Conservation (phyloP, 768 basidiomycete species). For the Lactarius tabidus region DNA sequence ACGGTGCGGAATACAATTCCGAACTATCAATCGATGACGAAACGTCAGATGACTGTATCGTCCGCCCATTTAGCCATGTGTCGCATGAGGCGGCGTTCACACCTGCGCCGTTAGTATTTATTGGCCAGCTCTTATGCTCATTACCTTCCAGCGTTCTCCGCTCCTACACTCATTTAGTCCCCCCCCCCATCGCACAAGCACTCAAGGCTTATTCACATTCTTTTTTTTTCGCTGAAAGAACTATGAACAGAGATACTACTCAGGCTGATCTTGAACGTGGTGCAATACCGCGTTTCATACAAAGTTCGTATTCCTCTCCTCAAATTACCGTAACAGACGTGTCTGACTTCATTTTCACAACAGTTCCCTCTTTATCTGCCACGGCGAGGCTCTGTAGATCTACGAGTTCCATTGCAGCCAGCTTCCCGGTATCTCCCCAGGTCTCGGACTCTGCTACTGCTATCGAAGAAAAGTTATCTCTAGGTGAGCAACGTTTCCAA, state of each 20-base stretch:
- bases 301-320: not conserved
- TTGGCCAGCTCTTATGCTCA: too few relatives aligned
- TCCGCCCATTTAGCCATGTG: too few relatives aligned
- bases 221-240: not conserved
- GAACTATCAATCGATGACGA: too few relatives aligned
- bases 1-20: too few relatives aligned
- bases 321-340: not conserved
- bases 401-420: not conserved
- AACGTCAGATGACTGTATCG: too few relatives aligned
- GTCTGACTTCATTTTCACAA: not conserved
- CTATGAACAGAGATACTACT: not conserved
- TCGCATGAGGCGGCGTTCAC: too few relatives aligned
- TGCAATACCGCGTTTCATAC: not conserved
- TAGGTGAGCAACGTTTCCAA: not conserved
- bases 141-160: too few relatives aligned
- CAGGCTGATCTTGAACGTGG: conserved; percentile 10
- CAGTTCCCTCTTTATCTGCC: not conserved
- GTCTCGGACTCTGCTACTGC: not conserved
- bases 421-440: not conserved
- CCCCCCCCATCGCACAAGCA: not conserved
- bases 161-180: not conserved
- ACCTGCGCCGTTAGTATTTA: too few relatives aligned
- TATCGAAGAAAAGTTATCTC: conserved; percentile 5
- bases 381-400: not conserved
- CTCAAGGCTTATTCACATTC: not conserved